Conservation (phyloP, 2,329 filamentous ascomycete species). For the Neopestalotiopsis sp. region DNA sequence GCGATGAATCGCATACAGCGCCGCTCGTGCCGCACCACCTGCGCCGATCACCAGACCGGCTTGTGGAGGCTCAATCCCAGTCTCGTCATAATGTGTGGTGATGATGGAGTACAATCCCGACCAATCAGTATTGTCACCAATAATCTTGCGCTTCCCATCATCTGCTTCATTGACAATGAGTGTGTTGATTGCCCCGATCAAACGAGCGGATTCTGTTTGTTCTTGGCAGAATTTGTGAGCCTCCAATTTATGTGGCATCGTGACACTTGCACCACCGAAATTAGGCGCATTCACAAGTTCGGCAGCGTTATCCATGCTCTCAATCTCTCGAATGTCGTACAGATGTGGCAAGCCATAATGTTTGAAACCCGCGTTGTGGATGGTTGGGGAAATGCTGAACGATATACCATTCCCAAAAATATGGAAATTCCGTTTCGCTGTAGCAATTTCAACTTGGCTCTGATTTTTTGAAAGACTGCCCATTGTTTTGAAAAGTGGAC, state of each 20-base stretch:
- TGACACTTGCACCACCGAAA: constrained; percentile 1
- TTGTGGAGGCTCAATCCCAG: neutral
- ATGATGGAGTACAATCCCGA: neutral
- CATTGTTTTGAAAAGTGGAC: neutral
- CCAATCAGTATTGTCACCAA: neutral
- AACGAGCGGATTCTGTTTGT: neutral
- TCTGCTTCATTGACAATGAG: neutral
- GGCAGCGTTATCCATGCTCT: neutral
- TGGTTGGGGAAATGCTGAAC: neutral
- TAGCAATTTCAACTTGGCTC: neutral
- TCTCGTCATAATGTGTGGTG: neutral
- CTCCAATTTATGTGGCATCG: neutral
- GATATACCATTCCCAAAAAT: neutral
- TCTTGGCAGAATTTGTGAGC: neutral
- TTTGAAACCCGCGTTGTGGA: neutral
- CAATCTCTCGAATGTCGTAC: neutral
- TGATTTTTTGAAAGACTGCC: neutral
- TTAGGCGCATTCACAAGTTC: neutral
- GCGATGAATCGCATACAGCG: neutral
- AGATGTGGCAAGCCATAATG: neutral
- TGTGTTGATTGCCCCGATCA: neutral
- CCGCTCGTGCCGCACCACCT: neutral
- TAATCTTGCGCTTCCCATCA: neutral
- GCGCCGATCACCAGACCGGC: neutral
- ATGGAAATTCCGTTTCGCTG: neutral